phyloP scores from a whole-genome alignment of 345 rosid genomes.

The Mangifera indica region DNA sequence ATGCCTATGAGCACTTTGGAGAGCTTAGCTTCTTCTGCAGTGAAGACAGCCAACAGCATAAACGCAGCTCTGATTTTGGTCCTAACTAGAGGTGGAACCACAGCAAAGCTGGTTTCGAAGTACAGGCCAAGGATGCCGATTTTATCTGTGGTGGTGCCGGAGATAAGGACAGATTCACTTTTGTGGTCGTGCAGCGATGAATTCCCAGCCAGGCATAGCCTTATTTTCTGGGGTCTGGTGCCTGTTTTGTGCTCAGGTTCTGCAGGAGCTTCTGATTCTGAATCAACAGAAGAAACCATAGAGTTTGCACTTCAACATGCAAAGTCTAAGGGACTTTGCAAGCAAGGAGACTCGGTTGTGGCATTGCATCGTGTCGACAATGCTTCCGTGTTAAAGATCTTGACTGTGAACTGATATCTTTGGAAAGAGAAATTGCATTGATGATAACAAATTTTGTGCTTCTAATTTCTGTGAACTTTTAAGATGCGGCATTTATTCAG shows the following conservation, averaged over 20 bases:
- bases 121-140: slow-evolving; percentile 62
- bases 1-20: slow-evolving; percentile 58
- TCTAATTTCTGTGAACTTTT: background rate
- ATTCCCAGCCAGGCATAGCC: slow-evolving; percentile 57
- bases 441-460: slow-evolving; percentile 7
- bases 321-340: slow-evolving; percentile 47
- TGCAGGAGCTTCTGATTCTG: slow-evolving; percentile 40
- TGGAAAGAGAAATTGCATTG: background rate
- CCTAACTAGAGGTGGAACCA: slow-evolving; percentile 54
- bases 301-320: slow-evolving; percentile 44
- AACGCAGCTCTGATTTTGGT: slow-evolving; percentile 55
- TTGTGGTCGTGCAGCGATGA: slow-evolving; percentile 52
- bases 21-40: slow-evolving; percentile 60
- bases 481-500: background rate
- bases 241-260: slow-evolving; percentile 54
- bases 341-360: slow-evolving; percentile 51
- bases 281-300: slow-evolving; percentile 57
- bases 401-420: slow-evolving; percentile 36
- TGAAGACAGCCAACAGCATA: slow-evolving; percentile 42
- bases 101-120: slow-evolving; percentile 60
- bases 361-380: slow-evolving; percentile 50
- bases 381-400: slow-evolving; percentile 52
- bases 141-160: slow-evolving; percentile 49
- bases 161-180: slow-evolving; percentile 47
- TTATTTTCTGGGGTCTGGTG: slow-evolving; percentile 51